Evolutionary conservation across 1,139 yeast genomes (phyloP).

Genomic region (Candida glucosophila): DNA sequence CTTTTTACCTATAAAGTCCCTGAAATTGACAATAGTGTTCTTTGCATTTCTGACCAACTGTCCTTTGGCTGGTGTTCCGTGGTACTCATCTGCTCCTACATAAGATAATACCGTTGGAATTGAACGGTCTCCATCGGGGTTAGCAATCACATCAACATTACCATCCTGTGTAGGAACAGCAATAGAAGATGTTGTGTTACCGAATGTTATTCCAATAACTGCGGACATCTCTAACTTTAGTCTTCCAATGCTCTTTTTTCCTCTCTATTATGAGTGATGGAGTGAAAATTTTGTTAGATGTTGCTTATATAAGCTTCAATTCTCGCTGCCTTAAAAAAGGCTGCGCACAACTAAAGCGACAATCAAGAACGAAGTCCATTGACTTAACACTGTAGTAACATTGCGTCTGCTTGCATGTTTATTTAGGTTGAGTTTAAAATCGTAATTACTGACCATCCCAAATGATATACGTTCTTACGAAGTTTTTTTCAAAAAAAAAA

Average conservation of each 20-base stretch:
- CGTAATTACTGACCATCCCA: no score
- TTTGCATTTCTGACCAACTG: constrained; percentile 86
- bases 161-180: constrained; percentile 86
- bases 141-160: constrained; percentile 93
- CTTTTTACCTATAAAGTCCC: constrained; percentile 81
- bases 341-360: no score
- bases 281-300: no score
- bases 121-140: constrained; percentile 98
- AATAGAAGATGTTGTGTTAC: constrained; percentile 92
- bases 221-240: constrained; percentile 22
- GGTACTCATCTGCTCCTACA: constrained; percentile 92
- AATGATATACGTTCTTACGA: no score
- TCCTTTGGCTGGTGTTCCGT: constrained; percentile 92
- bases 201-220: constrained; percentile 92
- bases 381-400: no score
- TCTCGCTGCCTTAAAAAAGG: no score
- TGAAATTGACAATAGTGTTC: constrained; percentile 83
- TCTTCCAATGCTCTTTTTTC: not conserved
- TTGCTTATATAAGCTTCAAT: no score
- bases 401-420: no score
- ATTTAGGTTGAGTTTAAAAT: no score
- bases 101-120: constrained; percentile 90
- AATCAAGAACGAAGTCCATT: no score
- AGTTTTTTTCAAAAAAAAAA: not conserved
- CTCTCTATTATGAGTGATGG: no score